A percentile compares a stretch with the other conserved stretches of the same genome.
Conservation (phyloP, 2,329 filamentous ascomycete species). For the Fusarium tuaranense region DNA sequence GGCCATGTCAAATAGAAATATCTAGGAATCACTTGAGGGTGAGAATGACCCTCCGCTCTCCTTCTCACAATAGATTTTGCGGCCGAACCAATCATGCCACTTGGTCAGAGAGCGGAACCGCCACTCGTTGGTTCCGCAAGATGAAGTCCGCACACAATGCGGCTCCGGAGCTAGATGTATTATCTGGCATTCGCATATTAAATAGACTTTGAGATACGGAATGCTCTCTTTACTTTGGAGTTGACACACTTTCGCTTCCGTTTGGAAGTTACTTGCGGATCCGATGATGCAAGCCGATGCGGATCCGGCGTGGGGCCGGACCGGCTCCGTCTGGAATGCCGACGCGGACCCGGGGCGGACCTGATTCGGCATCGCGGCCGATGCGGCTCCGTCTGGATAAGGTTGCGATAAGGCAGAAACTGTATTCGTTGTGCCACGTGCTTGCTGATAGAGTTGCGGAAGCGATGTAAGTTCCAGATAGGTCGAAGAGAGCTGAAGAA, state of each 20-base stretch:
- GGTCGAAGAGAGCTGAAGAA: not conserved
- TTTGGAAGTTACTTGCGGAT: not conserved
- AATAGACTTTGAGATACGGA: not conserved
- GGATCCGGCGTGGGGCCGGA: not conserved
- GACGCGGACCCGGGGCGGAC: not conserved
- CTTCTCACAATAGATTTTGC: not conserved
- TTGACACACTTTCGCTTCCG: not conserved
- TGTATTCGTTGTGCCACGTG: not conserved
- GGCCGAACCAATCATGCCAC: not conserved
- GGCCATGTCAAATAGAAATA: not conserved
- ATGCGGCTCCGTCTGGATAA: not conserved
- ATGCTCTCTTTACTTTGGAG: not conserved
- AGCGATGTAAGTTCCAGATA: not conserved
- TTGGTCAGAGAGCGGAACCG: not conserved
- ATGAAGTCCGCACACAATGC: not conserved
- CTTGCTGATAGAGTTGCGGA: not conserved
- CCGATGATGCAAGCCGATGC: not conserved
- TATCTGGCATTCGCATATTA: not conserved
- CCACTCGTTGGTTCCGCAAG: not conserved
- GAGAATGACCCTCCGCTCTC: not conserved
- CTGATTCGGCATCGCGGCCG: not conserved
- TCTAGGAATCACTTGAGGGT: not conserved
- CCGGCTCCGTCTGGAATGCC: not conserved
- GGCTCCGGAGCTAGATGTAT: not conserved
- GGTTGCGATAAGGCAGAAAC: not conserved